phyloP scores from a whole-genome alignment of 331 rosid species.

The Saraca asoca region DNA sequence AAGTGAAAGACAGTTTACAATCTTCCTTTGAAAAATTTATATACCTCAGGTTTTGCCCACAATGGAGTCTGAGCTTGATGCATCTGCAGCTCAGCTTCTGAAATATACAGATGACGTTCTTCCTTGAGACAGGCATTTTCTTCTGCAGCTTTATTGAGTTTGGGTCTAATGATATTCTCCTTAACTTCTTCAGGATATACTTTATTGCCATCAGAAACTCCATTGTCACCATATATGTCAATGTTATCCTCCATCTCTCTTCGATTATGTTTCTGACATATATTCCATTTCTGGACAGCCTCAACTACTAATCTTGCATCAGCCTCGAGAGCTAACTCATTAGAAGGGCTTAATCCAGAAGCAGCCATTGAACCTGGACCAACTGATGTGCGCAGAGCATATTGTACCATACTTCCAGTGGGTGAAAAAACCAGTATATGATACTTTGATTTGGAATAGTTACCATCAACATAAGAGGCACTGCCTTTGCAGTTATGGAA shows the following conservation, averaged over 20 bases:
- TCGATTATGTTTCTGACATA: slow-evolving; percentile 71
- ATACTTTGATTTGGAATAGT: slow-evolving; percentile 58
- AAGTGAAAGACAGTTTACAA: no score
- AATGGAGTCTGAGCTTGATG: slow-evolving; percentile 59
- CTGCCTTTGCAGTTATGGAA: slow-evolving; percentile 63
- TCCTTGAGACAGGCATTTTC: slow-evolving; percentile 57
- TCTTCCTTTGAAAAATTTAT: neutral
- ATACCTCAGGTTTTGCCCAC: slow-evolving; percentile 88
- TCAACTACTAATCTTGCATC: slow-evolving; percentile 79
- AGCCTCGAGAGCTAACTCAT: slow-evolving; percentile 54
- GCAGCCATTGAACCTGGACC: slow-evolving; percentile 48
- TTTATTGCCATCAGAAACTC: slow-evolving; percentile 57
- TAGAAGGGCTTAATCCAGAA: slow-evolving; percentile 52
- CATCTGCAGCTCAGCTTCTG: slow-evolving; percentile 97
- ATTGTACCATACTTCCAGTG: slow-evolving; percentile 79
- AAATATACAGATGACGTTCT: slow-evolving; percentile 70
- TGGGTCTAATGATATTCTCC: slow-evolving; percentile 46
- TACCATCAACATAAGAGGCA: slow-evolving; percentile 46
- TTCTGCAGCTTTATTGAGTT: slow-evolving; percentile 42
- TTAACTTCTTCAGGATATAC: slow-evolving; percentile 57
- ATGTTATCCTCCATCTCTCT: slow-evolving; percentile 68
- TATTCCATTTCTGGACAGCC: slow-evolving; percentile 89
- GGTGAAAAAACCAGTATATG: slow-evolving; percentile 85
- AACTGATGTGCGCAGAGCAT: slow-evolving; percentile 53
- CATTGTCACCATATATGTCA: slow-evolving; percentile 94